phyloP scores from a whole-genome alignment of 2,329 filamentous ascomycete genomes.

The Elsinoe australis region DNA sequence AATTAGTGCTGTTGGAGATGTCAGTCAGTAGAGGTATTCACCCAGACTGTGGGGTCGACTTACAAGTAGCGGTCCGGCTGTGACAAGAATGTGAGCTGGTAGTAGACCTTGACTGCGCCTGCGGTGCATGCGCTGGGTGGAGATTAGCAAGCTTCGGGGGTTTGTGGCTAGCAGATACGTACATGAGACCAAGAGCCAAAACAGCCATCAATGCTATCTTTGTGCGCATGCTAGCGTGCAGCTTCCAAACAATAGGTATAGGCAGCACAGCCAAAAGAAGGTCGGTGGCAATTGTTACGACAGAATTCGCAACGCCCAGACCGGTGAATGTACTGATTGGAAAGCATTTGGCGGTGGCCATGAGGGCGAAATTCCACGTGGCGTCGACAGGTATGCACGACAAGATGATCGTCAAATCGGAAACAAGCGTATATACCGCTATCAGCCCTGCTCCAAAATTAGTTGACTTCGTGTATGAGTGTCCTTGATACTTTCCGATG shows the following conservation, averaged over 20 bases:
- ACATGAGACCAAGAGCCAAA: slow-evolving; percentile 3
- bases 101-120: slow-evolving; percentile 4
- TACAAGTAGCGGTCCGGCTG: slow-evolving; percentile 1
- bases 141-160: background rate
- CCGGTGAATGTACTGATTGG: background rate
- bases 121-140: background rate
- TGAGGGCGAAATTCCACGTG: background rate
- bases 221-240: background rate
- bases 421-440: background rate
- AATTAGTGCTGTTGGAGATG: background rate
- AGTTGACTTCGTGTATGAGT: background rate
- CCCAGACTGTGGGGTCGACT: background rate
- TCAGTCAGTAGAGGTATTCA: background rate
- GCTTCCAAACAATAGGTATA: slow-evolving; percentile 1
- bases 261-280: background rate
- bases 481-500: background rate
- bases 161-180: background rate
- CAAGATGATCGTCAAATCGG: slow-evolving; percentile 1
- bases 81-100: slow-evolving; percentile 4
- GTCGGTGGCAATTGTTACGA: background rate
- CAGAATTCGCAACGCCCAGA: background rate
- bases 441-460: background rate
- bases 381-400: background rate
- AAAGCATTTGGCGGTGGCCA: slow-evolving; percentile 1
- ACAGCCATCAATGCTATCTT: background rate